Percentiles rank a stretch among this genome's conserved stretches.
Conservation (phyloP, 2,329 filamentous ascomycete species). For the Trichoderma sp. region DNA sequence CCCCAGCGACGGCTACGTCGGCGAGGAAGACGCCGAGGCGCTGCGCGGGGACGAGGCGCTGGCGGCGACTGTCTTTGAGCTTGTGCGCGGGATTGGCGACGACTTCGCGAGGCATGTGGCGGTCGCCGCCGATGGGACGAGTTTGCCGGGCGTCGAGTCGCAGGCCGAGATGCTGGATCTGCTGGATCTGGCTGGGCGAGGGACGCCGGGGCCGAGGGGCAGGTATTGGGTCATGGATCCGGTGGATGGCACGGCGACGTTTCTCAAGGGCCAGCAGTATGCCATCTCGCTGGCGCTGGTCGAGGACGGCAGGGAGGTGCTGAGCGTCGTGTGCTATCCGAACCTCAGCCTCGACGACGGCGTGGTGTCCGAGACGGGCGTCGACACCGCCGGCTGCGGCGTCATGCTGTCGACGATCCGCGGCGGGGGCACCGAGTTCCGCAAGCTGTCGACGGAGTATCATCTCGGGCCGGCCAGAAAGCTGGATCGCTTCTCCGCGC, state of each 20-base stretch:
- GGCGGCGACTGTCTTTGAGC: constrained; percentile 52
- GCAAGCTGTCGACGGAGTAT: constrained; percentile 25
- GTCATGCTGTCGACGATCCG: constrained; percentile 35
- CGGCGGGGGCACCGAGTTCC: constrained; percentile 32
- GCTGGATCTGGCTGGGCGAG: constrained; percentile 56
- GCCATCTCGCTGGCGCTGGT: constrained; percentile 58
- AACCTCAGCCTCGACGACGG: constrained; percentile 47
- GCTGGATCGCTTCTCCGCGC: constrained; percentile 25
- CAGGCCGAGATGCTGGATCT: constrained; percentile 56
- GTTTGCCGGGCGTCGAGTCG: constrained; percentile 40
- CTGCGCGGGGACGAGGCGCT: constrained; percentile 48
- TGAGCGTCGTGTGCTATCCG: constrained; percentile 61
- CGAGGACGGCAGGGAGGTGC: constrained; percentile 52
- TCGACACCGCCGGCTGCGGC: constrained; percentile 35
- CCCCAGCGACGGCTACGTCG: constrained; percentile 56
- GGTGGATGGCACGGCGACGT: constrained; percentile 62
- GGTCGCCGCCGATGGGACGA: constrained; percentile 16
- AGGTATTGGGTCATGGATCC: constrained; percentile 62
- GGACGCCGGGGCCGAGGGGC: constrained; percentile 34
- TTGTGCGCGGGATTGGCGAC: constrained; percentile 39
- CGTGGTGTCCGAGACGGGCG: constrained; percentile 33
- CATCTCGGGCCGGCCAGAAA: not conserved
- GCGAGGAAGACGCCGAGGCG: constrained; percentile 56
- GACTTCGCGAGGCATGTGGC: constrained; percentile 19
- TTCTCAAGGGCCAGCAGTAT: constrained; percentile 59